A percentile compares a stretch with the other conserved stretches of the same genome.
Evolutionary conservation across 371 early-diverging fungal genomes (phyloP).

Genomic region (Syncephalis plumigaleata): DNA sequence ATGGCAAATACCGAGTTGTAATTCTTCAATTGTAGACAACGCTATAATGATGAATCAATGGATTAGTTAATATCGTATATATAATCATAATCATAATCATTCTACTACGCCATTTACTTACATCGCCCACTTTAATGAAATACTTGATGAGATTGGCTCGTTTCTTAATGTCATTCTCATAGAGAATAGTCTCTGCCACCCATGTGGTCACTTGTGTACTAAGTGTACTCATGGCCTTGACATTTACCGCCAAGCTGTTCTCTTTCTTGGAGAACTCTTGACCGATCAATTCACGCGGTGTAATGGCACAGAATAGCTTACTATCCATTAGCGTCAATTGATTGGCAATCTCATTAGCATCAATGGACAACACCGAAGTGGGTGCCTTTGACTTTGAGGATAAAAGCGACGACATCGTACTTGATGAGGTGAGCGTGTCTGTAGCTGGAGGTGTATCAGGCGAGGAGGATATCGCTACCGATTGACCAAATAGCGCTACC

Average conservation of each 20-base stretch:
- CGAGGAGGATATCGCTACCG: too few relatives aligned
- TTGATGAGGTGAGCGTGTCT: constrained; percentile 14
- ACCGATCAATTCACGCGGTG: constrained; percentile 42
- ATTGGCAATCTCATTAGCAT: constrained; percentile 55
- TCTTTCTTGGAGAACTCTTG: constrained; percentile 31
- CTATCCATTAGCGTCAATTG: constrained; percentile 56
- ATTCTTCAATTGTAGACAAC: constrained; percentile 66
- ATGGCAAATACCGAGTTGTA: constrained; percentile 83
- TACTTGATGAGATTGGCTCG: constrained; percentile 63
- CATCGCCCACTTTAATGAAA: constrained; percentile 30
- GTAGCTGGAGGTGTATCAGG: constrained; percentile 7
- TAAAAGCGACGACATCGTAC: constrained; percentile 16
- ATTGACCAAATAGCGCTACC: neutral
- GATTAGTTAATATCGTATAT: too few relatives aligned
- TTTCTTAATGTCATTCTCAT: constrained; percentile 55
- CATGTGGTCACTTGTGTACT: constrained; percentile 16
- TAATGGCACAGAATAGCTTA: constrained; percentile 31
- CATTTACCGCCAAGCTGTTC: constrained; percentile 17
- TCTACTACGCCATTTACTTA: constrained; percentile 2
- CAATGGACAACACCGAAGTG: constrained; percentile 36
- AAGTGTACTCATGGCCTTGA: constrained; percentile 1
- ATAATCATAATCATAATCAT: neutral
- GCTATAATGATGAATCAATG: too few relatives aligned
- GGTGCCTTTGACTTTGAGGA: constrained; percentile 4
- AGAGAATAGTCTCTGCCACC: constrained; percentile 62